These are phyloP conservation scores for Streptanthus diversifolius DNA, from an alignment of 345 rosid genomes.

Conservation along the genomic window DNA sequence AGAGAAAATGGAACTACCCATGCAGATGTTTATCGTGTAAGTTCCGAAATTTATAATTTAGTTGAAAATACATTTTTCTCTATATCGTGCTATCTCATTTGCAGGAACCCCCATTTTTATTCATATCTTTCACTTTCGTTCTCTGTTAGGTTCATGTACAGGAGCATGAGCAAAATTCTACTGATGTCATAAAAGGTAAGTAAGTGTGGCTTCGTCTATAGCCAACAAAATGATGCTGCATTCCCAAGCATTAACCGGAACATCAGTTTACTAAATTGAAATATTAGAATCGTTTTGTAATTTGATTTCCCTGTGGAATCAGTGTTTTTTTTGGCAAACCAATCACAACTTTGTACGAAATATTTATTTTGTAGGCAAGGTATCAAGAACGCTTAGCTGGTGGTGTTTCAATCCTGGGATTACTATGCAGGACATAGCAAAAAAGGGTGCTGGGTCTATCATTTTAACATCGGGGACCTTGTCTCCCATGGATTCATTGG, in stretches of 20 bases:
- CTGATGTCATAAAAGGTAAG: slow-evolving; percentile 62
- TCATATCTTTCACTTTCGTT: neutral
- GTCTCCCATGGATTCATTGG: slow-evolving; percentile 92
- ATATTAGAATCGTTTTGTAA: neutral
- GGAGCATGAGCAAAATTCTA: slow-evolving; percentile 55
- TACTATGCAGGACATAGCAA: slow-evolving; percentile 78
- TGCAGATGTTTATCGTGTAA: slow-evolving; percentile 76
- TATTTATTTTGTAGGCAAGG: slow-evolving; percentile 56
- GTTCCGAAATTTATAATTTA: slow-evolving; percentile 5
- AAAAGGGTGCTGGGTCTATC: slow-evolving; percentile 77
- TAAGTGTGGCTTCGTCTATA: slow-evolving; percentile 1
- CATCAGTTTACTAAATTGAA: neutral
- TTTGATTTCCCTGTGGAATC: neutral
- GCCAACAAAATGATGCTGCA: slow-evolving; percentile 3
- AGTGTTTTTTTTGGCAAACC: neutral
- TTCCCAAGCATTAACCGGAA: neutral
- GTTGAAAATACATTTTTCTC: slow-evolving; percentile 3
- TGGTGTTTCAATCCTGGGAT: slow-evolving; percentile 99
- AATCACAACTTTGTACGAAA: neutral
- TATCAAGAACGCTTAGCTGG: slow-evolving; percentile 88
- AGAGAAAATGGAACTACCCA: slow-evolving; percentile 56
- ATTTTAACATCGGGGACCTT: slow-evolving; percentile 95
- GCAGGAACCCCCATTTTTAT: neutral
- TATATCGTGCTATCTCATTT: slow-evolving; percentile 4
- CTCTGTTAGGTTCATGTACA: slow-evolving; percentile 79